Evolutionary conservation across 208 protist genomes (phyloP).

Genomic region (Leishmania martiniquensis): DNA sequence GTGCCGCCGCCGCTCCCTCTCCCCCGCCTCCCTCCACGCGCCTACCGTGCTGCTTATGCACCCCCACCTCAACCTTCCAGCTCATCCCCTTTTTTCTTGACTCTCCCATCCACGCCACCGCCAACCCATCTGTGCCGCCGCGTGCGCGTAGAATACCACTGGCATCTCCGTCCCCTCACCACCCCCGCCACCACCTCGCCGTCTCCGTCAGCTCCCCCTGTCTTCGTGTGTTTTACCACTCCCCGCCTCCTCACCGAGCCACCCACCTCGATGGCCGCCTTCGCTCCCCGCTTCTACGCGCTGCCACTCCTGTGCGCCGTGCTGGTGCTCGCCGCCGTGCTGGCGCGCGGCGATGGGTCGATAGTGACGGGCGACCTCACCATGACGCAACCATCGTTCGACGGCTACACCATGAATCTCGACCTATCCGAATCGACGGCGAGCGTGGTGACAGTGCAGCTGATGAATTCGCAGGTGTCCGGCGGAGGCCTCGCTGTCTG

Average conservation of each 20-base stretch:
- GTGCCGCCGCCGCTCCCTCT: neutral
- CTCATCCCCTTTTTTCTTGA: neutral
- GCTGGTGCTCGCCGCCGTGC: constrained; percentile 23
- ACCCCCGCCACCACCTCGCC: neutral
- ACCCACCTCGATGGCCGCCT: neutral
- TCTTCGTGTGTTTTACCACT: neutral
- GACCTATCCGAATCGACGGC: constrained; percentile 1
- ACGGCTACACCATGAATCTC: constrained; percentile 21
- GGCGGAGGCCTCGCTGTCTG: constrained; percentile 15
- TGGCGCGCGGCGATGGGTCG: constrained; percentile 9
- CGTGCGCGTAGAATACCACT: neutral
- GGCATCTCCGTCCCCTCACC: neutral
- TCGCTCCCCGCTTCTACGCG: constrained; percentile 9
- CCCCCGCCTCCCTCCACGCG: neutral
- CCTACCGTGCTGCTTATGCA: neutral
- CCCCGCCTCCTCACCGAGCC: no score
- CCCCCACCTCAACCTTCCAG: neutral
- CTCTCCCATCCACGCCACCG: neutral
- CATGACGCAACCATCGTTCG: constrained; percentile 2
- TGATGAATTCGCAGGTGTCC: constrained; percentile 18
- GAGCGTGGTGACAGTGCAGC: constrained; percentile 21
- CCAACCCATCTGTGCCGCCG: neutral
- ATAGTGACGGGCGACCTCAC: constrained; percentile 6
- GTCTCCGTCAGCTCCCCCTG: neutral
- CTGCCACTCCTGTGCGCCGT: constrained; percentile 23